A percentile compares a stretch with the other conserved stretches of the same genome.
These are phyloP conservation scores for Poronia punctata DNA, from an alignment of 495 filamentous ascomycete genomes.

Conservation along the genomic window DNA sequence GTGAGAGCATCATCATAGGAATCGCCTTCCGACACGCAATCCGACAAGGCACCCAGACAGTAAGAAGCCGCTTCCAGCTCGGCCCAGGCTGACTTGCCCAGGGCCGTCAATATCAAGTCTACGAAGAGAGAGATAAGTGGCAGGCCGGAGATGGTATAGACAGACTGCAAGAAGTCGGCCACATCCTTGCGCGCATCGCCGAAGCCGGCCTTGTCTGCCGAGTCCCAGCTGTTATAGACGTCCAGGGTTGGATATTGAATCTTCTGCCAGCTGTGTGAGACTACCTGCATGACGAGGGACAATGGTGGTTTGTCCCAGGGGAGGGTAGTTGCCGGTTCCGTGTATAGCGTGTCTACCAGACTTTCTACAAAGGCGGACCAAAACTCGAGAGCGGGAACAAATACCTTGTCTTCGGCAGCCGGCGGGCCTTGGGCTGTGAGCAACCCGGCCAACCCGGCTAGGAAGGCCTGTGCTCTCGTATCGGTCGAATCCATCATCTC, in stretches of 20 bases:
- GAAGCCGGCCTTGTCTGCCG: constrained; percentile 64
- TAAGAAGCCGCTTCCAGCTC: constrained; percentile 76
- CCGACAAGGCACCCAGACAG: constrained; percentile 68
- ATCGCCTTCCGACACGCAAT: constrained; percentile 61
- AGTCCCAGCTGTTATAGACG: constrained; percentile 57
- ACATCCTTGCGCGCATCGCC: constrained; percentile 74
- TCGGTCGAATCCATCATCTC: constrained; percentile 40
- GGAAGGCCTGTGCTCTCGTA: constrained; percentile 39
- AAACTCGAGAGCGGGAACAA: constrained; percentile 71
- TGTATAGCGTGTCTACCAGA: constrained; percentile 34
- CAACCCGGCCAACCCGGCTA: constrained; percentile 52
- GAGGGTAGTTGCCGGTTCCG: constrained; percentile 16
- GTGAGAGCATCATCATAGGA: constrained; percentile 60
- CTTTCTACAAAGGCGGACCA: constrained; percentile 69
- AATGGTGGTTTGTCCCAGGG: constrained; percentile 30
- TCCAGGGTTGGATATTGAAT: constrained; percentile 51
- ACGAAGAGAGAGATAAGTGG: constrained; percentile 65
- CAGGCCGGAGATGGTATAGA: constrained; percentile 63
- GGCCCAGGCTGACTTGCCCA: constrained; percentile 58
- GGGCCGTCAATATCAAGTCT: constrained; percentile 51
- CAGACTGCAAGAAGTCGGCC: constrained; percentile 68
- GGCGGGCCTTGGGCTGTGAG: constrained; percentile 66
- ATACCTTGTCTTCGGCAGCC: constrained; percentile 69
- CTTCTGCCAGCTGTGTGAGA: constrained; percentile 56
- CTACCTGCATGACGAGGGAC: constrained; percentile 44